A percentile compares a stretch with the other conserved stretches of the same genome.
These are phyloP conservation scores for Volvariella surrecta DNA, from an alignment of 1,284 basidiomycete genomes.

Conservation along the genomic window DNA sequence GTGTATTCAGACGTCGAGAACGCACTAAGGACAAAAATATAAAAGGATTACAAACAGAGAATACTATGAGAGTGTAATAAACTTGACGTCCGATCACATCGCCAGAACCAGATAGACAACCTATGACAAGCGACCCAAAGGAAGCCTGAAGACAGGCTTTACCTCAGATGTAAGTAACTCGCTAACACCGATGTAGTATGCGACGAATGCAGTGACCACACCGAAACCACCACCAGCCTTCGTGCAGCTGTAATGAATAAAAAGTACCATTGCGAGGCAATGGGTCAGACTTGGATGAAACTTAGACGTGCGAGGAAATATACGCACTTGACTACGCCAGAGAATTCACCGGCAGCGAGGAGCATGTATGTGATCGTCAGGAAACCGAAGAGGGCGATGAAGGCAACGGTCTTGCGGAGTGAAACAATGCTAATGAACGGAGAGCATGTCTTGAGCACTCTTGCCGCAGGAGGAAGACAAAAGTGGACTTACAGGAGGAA, in stretches of 20 bases:
- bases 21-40: too few species aligned
- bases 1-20: too few species aligned
- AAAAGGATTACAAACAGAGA: too few species aligned
- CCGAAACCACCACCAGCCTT: slow-evolving; percentile 74
- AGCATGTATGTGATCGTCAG: slow-evolving; percentile 53
- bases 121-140: slow-evolving; percentile 25
- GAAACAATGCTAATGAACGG: slow-evolving; percentile 45
- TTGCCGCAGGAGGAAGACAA: slow-evolving; percentile 2
- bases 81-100: too few species aligned
- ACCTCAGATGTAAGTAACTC: slow-evolving; percentile 41
- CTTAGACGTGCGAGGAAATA: not conserved
- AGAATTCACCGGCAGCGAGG: slow-evolving; percentile 37
- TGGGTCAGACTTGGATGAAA: not conserved
- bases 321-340: slow-evolving; percentile 17
- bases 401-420: slow-evolving; percentile 48
- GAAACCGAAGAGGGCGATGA: slow-evolving; percentile 53
- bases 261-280: slow-evolving; percentile 10
- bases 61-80: too few species aligned
- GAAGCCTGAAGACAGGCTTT: slow-evolving; percentile 20
- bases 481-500: slow-evolving; percentile 33
- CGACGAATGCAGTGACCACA: slow-evolving; percentile 55
- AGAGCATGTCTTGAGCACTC: not conserved
- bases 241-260: slow-evolving; percentile 21
- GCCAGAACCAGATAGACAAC: too few species aligned
- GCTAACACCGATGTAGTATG: slow-evolving; percentile 60